Evolutionary conservation across 768 basidiomycete species (phyloP), one percentile per base, ranked within the genome.

Genomic region (Phlegmacium glaucopus): DNA sequence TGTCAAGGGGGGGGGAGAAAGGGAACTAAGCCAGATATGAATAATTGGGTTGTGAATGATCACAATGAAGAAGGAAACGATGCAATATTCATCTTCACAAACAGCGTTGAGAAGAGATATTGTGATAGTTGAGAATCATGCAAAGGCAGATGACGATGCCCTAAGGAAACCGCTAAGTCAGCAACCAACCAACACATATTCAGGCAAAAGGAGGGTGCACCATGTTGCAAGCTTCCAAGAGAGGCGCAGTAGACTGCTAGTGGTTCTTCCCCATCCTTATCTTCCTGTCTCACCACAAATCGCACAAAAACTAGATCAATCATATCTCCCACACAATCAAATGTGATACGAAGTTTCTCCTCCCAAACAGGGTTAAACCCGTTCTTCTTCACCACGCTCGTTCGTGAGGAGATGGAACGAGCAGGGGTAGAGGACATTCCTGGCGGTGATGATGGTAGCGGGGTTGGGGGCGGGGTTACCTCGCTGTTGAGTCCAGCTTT

Each of bases 291-390:
- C 15, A 98, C 82, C 29, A 80, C 77, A 56, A 98, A 87, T 50
- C 81, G 72, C 42, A 97, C 79, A 62, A 98, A 99, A 17, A 90
- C 78, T 34, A 97, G 72, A 47, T 94, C 92, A 55, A 72, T 72
- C 86, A 94, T 90, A 43, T 71, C 69, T 0, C 85, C 80, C n/a
- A 87, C 76, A 59, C 85, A 85, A 38, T 84, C 82, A 57, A 94
- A 94, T 9, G 85, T 82, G 10, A 94, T 66, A 18, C 72, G 67
- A 34, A 94, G 67, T 35, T 68, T 65, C 55, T 92, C 82, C 53
- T 93, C 79, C 90, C 94, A 97, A 4, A 82, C 71, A 0, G 95
- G 95, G 63, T 96, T 96, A 71, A 96, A 94, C 3, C 95, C 91
- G 58, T 94, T 95, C 61, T 89, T 86, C 65, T 85, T 85, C 48